Percentiles rank a stretch among this genome's conserved stretches.
phyloP scores from a whole-genome alignment of 2,329 filamentous ascomycete genomes.

The Ascochyta rabiei region DNA sequence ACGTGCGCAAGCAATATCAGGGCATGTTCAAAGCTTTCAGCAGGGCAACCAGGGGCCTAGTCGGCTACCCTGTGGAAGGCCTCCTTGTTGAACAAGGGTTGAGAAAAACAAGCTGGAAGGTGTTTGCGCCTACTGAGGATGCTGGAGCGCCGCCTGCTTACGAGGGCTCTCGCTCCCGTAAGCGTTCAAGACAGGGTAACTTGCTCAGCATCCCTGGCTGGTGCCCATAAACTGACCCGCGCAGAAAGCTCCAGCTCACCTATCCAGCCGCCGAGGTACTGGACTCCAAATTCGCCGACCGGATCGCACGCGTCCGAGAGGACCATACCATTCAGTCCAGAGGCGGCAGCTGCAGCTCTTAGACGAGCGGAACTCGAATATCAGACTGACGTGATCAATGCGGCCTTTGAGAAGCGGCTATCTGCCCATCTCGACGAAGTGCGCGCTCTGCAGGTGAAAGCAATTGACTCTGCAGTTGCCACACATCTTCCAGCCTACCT shows the following conservation, averaged over 20 bases:
- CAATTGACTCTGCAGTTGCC: no score
- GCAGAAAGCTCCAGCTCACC: slow-evolving; percentile 6
- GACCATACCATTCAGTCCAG: slow-evolving; percentile 15
- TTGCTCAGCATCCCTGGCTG: not conserved
- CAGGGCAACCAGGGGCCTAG: slow-evolving; percentile 9
- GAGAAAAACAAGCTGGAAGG: slow-evolving; percentile 17
- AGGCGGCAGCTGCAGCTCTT: slow-evolving; percentile 3
- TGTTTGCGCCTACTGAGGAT: slow-evolving; percentile 12
- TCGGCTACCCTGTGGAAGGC: slow-evolving; percentile 12
- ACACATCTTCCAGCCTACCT: no score
- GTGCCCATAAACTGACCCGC: not conserved
- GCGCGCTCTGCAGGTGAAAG: not conserved
- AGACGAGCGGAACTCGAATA: not conserved
- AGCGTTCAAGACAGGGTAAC: slow-evolving; percentile 15
- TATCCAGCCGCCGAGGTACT: not conserved
- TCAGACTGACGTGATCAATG: slow-evolving; percentile 1
- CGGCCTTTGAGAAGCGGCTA: not conserved
- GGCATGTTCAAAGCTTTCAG: slow-evolving; percentile 16
- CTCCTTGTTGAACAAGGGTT: slow-evolving; percentile 9
- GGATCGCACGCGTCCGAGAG: slow-evolving; percentile 15
- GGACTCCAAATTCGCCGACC: not conserved
- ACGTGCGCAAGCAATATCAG: slow-evolving; percentile 11
- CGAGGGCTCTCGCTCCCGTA: slow-evolving; percentile 3
- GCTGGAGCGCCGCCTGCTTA: slow-evolving; percentile 19
- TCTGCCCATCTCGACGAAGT: not conserved